These are phyloP conservation scores for Austroboletus novae-zelandiae DNA, from an alignment of 1,284 basidiomycete species.

Conservation along the genomic window DNA sequence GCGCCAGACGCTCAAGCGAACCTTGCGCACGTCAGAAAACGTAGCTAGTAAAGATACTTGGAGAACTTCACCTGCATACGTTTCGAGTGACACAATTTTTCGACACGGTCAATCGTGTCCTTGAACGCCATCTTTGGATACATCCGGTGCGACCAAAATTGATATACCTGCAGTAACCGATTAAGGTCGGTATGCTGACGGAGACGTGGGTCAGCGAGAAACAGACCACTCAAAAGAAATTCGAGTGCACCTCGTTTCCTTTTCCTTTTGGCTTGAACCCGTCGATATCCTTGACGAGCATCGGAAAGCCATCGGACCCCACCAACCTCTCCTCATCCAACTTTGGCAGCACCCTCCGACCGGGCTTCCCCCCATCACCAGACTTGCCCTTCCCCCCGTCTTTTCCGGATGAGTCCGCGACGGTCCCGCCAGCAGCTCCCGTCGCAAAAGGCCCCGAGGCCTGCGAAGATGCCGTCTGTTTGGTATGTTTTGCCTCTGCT, in stretches of 20 bases:
- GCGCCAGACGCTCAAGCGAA: conserved; percentile 68
- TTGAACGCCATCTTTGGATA: conserved; percentile 84
- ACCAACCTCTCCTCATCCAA: conserved; percentile 75
- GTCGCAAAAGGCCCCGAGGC: conserved; percentile 49
- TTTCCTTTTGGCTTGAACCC: conserved; percentile 81
- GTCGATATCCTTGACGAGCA: conserved; percentile 70
- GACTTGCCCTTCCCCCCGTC: conserved; percentile 27
- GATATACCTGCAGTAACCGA: conserved; percentile 77
- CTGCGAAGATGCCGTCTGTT: conserved; percentile 36
- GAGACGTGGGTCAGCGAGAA: background rate
- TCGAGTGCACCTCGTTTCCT: conserved; percentile 74
- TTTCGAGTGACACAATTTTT: conserved; percentile 81
- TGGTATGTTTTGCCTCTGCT: conserved; percentile 46
- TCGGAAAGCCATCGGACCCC: conserved; percentile 72
- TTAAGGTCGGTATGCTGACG: conserved; percentile 72
- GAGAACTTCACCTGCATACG: conserved; percentile 68
- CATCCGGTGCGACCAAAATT: conserved; percentile 90
- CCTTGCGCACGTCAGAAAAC: conserved; percentile 40
- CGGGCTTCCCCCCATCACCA: conserved; percentile 40
- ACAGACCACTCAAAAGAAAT: background rate
- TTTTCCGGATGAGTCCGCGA: conserved; percentile 24
- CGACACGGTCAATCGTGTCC: conserved; percentile 79
- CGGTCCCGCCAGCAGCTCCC: conserved; percentile 17
- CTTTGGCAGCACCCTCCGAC: conserved; percentile 53
- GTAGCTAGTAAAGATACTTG: background rate